These are phyloP conservation scores for Mycena citricolor DNA, from an alignment of 1,284 basidiomycete species.

Conservation along the genomic window DNA sequence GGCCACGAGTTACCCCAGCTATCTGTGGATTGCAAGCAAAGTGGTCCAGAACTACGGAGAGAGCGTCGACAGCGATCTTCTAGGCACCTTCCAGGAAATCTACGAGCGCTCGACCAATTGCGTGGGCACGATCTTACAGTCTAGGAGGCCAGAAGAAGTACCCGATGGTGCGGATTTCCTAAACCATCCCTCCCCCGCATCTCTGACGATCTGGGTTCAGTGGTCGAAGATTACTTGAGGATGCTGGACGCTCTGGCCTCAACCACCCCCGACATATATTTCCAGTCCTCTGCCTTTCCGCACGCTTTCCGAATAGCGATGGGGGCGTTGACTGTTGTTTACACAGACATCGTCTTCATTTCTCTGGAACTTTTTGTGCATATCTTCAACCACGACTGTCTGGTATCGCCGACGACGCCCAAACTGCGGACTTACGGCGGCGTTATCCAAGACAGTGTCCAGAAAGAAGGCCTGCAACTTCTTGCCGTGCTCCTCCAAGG, in stretches of 20 bases:
- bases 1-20: constrained; percentile 81
- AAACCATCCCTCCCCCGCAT: neutral
- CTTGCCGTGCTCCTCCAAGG: constrained; percentile 75
- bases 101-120: constrained; percentile 77
- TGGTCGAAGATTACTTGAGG: constrained; percentile 94
- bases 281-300: constrained; percentile 75
- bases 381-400: constrained; percentile 73
- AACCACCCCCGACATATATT: constrained; percentile 72
- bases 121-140: constrained; percentile 64
- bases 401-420: constrained; percentile 53
- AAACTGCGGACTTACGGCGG: constrained; percentile 66
- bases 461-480: constrained; percentile 75
- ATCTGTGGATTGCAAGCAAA: constrained; percentile 94
- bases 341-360: constrained; percentile 79
- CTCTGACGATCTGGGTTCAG: constrained; percentile 43
- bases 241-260: constrained; percentile 74
- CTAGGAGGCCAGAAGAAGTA: constrained; percentile 67
- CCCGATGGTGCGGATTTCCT: constrained; percentile 70
- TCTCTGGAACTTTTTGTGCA: constrained; percentile 79
- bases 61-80: constrained; percentile 52
- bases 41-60: constrained; percentile 73
- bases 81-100: constrained; percentile 57
- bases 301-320: constrained; percentile 75
- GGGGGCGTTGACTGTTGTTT: constrained; percentile 76
- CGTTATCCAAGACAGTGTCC: constrained; percentile 67